phyloP scores from a whole-genome alignment of 371 early-diverging fungal genomes.

The Nosema muscidifuracis region DNA sequence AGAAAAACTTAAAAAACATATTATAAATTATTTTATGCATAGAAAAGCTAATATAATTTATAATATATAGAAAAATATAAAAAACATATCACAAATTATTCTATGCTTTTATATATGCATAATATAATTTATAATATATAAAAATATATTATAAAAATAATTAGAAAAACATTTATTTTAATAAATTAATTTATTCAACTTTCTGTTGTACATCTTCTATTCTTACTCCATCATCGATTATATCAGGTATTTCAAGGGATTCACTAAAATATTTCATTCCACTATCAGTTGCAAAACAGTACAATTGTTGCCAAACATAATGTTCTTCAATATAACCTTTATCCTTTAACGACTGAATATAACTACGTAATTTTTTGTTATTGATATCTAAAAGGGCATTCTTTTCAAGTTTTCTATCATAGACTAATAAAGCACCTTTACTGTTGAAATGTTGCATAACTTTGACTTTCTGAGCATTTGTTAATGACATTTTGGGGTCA shows the following conservation, averaged over 20 bases:
- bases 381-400: constrained; percentile 47
- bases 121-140: no score
- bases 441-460: constrained; percentile 37
- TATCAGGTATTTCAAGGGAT: constrained; percentile 48
- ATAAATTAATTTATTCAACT: neutral
- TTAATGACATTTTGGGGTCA: constrained; percentile 26
- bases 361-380: constrained; percentile 52
- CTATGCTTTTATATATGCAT: no score
- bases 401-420: constrained; percentile 38
- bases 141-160: no score
- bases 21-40: neutral
- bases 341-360: constrained; percentile 51
- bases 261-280: constrained; percentile 55
- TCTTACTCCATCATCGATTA: neutral
- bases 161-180: no score
- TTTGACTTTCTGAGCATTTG: constrained; percentile 32
- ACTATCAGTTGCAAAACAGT: constrained; percentile 54
- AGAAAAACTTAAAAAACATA: neutral
- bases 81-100: no score
- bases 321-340: constrained; percentile 52
- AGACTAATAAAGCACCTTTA: constrained; percentile 39
- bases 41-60: no score
- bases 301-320: constrained; percentile 61
- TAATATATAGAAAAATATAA: no score
- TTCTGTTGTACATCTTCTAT: neutral